Base-by-base conservation (phyloP, 2,329 filamentous ascomycete genomes). In the Whalleya microplaca region DNA sequence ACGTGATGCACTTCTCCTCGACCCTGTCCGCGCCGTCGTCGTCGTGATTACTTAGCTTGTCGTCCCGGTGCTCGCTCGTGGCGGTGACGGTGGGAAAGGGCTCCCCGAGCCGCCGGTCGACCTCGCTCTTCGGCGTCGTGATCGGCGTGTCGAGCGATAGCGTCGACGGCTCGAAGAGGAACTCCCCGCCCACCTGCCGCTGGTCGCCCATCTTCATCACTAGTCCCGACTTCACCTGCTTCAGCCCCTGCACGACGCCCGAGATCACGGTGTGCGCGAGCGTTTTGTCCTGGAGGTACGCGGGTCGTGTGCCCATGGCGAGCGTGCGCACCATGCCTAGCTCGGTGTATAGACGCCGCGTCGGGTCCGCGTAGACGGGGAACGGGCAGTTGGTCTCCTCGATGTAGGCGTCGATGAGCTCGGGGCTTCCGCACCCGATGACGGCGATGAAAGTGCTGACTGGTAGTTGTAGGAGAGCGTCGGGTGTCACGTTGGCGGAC, bases 291-390 rank as follows among this genome's bases (percentile, higher is more conserved):
- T 79, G 78, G 71, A 88, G 83, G 70, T 93, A 93, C 2, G 80
- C 80, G 0, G 90, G 89, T 43, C 80, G 76, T 1, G 69, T 21
- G 3, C 89, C 89, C 19, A 88, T 65, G 1, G 78, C 78, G 37
- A 87, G 76, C 1, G 87, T 89, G 59, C 81, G 83, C 10, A 81
- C 78, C 88, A 93, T 90, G 61, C 84, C 87, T 1, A 94, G 80
- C 48, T 81, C 76, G 41, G 82, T 74, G 74, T 92, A 92, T 6
- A 93, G 78, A 32, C 80, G 80, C 29, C 83, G 78, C 2, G 83
- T 85, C 0, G 89, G 89, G 69, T 93, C 90, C n/a, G 88, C 84
- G 75, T 90, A 93, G 55, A 93, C 81, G n/a, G 87, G 85, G 74
- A 87, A 93, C 1, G 82, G 80, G 65, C 87, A 91, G n/a, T 71